These are phyloP conservation scores for Encephalitozoon hellem DNA, from an alignment of 371 early-diverging fungal genomes.

Conservation along the genomic window DNA sequence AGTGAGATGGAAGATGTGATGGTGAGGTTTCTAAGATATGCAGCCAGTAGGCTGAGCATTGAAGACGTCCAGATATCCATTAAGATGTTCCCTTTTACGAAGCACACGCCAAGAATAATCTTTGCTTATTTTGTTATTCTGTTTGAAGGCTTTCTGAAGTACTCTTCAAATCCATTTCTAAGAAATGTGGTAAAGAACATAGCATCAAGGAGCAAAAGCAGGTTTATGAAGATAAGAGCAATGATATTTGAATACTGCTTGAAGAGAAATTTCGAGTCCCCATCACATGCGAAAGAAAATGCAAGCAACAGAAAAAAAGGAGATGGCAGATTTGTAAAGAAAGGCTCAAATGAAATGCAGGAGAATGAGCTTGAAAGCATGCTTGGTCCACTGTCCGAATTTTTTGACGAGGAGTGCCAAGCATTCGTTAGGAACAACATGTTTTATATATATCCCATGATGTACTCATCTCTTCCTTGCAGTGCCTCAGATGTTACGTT, in stretches of 20 bases:
- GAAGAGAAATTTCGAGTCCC: not conserved
- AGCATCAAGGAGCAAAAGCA: not conserved
- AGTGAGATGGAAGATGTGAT: not conserved
- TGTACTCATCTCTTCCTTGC: not conserved
- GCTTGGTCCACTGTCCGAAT: not conserved
- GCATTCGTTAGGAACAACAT: not conserved
- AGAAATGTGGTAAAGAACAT: not conserved
- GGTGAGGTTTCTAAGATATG: not conserved
- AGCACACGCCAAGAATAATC: not conserved
- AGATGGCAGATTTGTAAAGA: not conserved
- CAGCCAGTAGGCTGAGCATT: not conserved
- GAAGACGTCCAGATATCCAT: not conserved
- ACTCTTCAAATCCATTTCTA: not conserved
- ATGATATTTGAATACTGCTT: slow-evolving; percentile 15
- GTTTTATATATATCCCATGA: slow-evolving; percentile 7
- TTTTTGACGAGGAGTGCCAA: slow-evolving; percentile 4
- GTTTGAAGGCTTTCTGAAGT: not conserved
- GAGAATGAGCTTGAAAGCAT: not conserved
- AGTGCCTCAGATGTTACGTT: not conserved
- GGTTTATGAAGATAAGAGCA: slow-evolving; percentile 8
- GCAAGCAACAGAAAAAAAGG: not conserved
- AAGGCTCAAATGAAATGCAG: not conserved
- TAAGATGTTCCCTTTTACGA: not conserved
- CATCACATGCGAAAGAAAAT: not conserved
- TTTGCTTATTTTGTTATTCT: slow-evolving; percentile 11